Percentiles rank a stretch among this genome's conserved stretches.
phyloP scores from a whole-genome alignment of 129 eudicot species.

The Mikania micrantha region DNA sequence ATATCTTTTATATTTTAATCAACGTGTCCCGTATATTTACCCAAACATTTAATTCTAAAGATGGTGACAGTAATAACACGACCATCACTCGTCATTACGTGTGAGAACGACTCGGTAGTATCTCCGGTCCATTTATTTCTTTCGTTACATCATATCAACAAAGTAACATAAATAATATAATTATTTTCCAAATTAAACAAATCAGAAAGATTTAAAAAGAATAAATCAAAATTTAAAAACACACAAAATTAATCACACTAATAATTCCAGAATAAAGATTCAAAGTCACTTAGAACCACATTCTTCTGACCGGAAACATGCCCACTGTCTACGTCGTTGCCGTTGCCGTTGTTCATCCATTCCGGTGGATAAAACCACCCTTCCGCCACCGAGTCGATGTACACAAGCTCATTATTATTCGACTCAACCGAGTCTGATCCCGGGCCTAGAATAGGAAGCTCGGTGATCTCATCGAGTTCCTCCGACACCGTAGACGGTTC shows the following conservation, averaged over 20 bases:
- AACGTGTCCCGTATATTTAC: neutral
- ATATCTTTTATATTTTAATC: neutral
- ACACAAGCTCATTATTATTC: slow-evolving; percentile 44
- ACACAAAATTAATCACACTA: neutral
- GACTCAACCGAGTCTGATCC: slow-evolving; percentile 37
- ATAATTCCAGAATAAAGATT: slow-evolving; percentile 50
- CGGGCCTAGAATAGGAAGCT: slow-evolving; percentile 57
- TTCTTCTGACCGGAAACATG: slow-evolving; percentile 22
- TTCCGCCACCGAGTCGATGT: slow-evolving; percentile 42
- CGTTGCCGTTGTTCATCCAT: slow-evolving; percentile 31
- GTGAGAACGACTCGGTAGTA: neutral
- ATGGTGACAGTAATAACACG: neutral
- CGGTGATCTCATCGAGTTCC: slow-evolving; percentile 55
- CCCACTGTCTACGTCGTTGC: slow-evolving; percentile 25
- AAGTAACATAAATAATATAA: neutral
- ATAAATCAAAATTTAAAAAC: neutral
- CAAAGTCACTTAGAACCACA: slow-evolving; percentile 30
- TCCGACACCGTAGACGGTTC: slow-evolving; percentile 24
- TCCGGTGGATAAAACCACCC: slow-evolving; percentile 73
- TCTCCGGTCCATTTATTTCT: slow-evolving; percentile 3
- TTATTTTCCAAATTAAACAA: too few relatives aligned
- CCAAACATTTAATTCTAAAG: neutral
- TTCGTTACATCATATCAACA: slow-evolving; percentile 13
- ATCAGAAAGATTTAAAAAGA: neutral
- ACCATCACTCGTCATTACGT: neutral